A percentile compares a stretch with the other conserved stretches of the same genome.
Conservation (phyloP, 2,329 filamentous ascomycete species). For the Fusarium ambrosium region DNA sequence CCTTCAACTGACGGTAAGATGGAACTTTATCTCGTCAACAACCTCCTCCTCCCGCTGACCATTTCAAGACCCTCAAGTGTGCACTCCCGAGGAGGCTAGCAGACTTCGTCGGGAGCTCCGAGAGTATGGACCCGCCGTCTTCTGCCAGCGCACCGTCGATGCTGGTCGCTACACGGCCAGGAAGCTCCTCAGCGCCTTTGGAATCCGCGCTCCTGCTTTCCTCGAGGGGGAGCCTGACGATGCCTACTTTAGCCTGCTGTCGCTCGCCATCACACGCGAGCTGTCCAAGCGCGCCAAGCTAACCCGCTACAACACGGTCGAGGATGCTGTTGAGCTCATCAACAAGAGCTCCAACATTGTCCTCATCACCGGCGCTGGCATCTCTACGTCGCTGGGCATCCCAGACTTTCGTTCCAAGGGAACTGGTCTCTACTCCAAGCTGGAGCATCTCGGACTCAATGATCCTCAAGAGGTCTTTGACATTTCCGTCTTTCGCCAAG, state of each 20-base stretch:
- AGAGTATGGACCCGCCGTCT: slow-evolving; percentile 81
- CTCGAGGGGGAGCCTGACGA: slow-evolving; percentile 78
- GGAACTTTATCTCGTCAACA: slow-evolving; percentile 25
- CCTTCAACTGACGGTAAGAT: slow-evolving; percentile 60
- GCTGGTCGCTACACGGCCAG: slow-evolving; percentile 79
- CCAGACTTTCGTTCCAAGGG: slow-evolving; percentile 96
- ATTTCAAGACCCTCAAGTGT: slow-evolving; percentile 62
- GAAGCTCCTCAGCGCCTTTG: slow-evolving; percentile 89
- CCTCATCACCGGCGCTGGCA: slow-evolving; percentile 94
- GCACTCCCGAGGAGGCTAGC: slow-evolving; percentile 77
- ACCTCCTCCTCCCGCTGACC: slow-evolving; percentile 16
- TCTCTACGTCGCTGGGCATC: slow-evolving; percentile 96
- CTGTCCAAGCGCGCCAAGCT: slow-evolving; percentile 86
- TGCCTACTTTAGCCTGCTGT: slow-evolving; percentile 80
- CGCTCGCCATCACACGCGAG: slow-evolving; percentile 83
- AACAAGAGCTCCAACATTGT: slow-evolving; percentile 85
- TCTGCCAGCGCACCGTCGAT: slow-evolving; percentile 80
- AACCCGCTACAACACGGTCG: slow-evolving; percentile 82
- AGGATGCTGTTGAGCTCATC: slow-evolving; percentile 87
- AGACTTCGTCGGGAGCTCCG: slow-evolving; percentile 79
- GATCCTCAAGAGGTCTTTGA: slow-evolving; percentile 98
- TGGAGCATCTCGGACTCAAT: slow-evolving; percentile 80
- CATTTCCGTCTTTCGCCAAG: slow-evolving; percentile 85
- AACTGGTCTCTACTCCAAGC: slow-evolving; percentile 89
- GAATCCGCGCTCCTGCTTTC: slow-evolving; percentile 79